These are phyloP conservation scores for Fusarium goolgardi DNA, from an alignment of 2,329 filamentous ascomycete species.

Conservation along the genomic window DNA sequence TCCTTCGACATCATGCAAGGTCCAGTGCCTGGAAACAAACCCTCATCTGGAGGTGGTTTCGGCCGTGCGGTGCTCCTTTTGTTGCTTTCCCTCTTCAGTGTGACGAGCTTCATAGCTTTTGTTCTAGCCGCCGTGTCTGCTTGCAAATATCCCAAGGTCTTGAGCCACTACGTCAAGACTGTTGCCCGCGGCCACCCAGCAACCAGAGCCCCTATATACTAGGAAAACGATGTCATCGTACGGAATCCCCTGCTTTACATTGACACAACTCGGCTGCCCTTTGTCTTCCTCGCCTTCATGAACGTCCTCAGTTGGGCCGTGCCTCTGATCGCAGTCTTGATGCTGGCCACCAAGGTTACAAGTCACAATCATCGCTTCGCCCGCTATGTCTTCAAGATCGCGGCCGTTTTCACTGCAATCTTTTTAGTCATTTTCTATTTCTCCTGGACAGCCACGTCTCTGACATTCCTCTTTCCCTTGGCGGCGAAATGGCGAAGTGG, in stretches of 20 bases:
- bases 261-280: constrained; percentile 21
- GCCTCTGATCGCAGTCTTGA: constrained; percentile 27
- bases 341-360: constrained; percentile 14
- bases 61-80: constrained; percentile 24
- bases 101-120: constrained; percentile 41
- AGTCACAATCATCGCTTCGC: constrained; percentile 14
- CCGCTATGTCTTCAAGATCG: constrained; percentile 43
- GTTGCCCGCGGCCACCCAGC: neutral
- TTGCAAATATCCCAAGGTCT: neutral
- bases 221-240: neutral
- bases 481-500: neutral
- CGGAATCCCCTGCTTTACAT: neutral
- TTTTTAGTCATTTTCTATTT: constrained; percentile 22
- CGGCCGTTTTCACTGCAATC: constrained; percentile 42
- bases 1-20: constrained; percentile 9
- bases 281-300: constrained; percentile 34
- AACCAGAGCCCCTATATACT: neutral
- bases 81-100: constrained; percentile 37
- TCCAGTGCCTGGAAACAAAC: neutral
- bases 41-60: neutral
- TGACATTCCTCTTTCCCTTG: constrained; percentile 7
- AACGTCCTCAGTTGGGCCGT: constrained; percentile 30
- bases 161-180: neutral
- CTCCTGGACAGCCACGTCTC: constrained; percentile 3
- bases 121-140: constrained; percentile 32